A percentile compares a stretch with the other conserved stretches of the same genome.
Conservation (phyloP, 1,139 yeast species). For the Eremothecium sinecaudum region DNA sequence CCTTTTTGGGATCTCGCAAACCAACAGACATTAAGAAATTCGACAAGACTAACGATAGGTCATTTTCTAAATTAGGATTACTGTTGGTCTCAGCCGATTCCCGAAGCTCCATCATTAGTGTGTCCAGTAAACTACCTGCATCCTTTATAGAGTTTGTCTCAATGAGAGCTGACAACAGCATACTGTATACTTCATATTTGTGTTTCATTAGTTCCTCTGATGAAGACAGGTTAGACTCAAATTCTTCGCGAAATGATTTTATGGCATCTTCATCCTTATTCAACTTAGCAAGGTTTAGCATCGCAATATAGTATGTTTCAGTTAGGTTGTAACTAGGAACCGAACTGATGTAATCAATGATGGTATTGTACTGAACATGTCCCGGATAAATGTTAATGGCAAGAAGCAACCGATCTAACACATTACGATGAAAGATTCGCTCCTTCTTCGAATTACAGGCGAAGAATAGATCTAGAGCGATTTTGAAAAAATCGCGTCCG, state of each 20-base stretch:
- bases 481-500: slow-evolving; percentile 51
- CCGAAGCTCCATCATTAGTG: slow-evolving; percentile 30
- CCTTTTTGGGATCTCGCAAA: slow-evolving; percentile 27
- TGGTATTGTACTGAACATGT: slow-evolving; percentile 20
- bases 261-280: slow-evolving; percentile 28
- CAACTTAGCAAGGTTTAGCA: slow-evolving; percentile 30
- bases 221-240: slow-evolving; percentile 20
- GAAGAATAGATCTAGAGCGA: slow-evolving; percentile 52
- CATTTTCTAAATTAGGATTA: slow-evolving; percentile 26
- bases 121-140: slow-evolving; percentile 50
- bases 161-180: slow-evolving; percentile 44
- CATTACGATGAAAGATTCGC: slow-evolving; percentile 27
- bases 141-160: slow-evolving; percentile 39
- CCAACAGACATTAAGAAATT: slow-evolving; percentile 31
- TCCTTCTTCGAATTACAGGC: slow-evolving; percentile 34
- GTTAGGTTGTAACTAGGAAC: slow-evolving; percentile 24
- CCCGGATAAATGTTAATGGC: slow-evolving; percentile 34
- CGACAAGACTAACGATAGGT: slow-evolving; percentile 28
- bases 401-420: slow-evolving; percentile 28
- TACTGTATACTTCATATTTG: slow-evolving; percentile 43
- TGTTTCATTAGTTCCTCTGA: slow-evolving; percentile 19
- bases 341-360: slow-evolving; percentile 19
- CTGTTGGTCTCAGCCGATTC: too few relatives aligned
- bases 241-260: slow-evolving; percentile 31
- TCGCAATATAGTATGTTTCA: slow-evolving; percentile 29